Evolutionary conservation across 441 rosid species (phyloP).

Genomic region (Iberis amara): DNA sequence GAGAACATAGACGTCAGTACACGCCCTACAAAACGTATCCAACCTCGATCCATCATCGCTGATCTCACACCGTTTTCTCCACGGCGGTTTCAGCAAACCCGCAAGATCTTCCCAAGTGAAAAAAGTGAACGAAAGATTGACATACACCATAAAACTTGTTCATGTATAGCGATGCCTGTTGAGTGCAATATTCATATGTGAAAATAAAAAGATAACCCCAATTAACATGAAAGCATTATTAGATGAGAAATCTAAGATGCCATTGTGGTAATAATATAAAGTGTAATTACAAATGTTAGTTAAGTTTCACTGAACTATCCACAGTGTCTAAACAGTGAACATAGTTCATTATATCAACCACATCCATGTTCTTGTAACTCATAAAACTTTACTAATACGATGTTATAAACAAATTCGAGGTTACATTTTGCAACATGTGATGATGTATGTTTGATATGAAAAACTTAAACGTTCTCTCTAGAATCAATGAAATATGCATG

Average conservation of each 20-base stretch:
- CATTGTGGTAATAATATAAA: too few relatives aligned
- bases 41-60: constrained; percentile 38
- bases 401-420: neutral
- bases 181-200: too few relatives aligned
- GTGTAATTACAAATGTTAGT: too few relatives aligned
- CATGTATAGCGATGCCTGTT: too few relatives aligned
- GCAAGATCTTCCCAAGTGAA: constrained; percentile 36
- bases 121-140: too few relatives aligned
- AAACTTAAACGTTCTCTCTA: neutral
- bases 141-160: too few relatives aligned
- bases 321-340: too few relatives aligned
- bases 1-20: constrained; percentile 70
- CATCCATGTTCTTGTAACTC: neutral
- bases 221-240: too few relatives aligned
- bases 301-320: too few relatives aligned
- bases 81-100: constrained; percentile 29
- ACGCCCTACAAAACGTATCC: constrained; percentile 61
- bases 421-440: neutral
- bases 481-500: neutral
- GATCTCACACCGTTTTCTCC: neutral
- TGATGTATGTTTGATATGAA: neutral
- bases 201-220: too few relatives aligned
- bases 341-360: too few relatives aligned
- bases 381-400: constrained; percentile 4
- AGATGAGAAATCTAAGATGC: too few relatives aligned